Conservation (phyloP, 2,329 filamentous ascomycete genomes). For the Fusarium robinianum region DNA sequence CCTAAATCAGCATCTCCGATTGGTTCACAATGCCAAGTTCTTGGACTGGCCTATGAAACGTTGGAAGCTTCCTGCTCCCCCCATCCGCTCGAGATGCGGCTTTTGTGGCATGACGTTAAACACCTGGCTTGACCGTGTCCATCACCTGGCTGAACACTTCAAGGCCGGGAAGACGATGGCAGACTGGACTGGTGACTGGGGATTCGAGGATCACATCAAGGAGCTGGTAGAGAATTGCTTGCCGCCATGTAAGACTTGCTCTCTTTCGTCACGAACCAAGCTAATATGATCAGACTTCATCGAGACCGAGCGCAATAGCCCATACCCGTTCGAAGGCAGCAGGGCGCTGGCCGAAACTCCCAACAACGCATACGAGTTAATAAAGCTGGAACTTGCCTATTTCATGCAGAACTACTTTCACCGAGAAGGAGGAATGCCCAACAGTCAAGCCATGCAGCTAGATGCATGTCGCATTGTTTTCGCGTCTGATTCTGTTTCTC, state of each 20-base stretch:
- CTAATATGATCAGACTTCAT: constrained; percentile 27
- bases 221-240: constrained; percentile 49
- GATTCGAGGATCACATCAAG: constrained; percentile 45
- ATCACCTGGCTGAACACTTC: constrained; percentile 49
- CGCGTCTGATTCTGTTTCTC: constrained; percentile 15
- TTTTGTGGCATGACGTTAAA: constrained; percentile 45
- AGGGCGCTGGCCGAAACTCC: constrained; percentile 26
- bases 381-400: constrained; percentile 29
- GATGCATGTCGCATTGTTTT: constrained; percentile 28
- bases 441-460: constrained; percentile 25
- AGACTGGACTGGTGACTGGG: constrained; percentile 50
- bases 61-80: constrained; percentile 45
- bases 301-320: constrained; percentile 29
- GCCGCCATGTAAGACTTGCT: constrained; percentile 41
- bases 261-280: fast-evolving
- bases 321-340: constrained; percentile 27
- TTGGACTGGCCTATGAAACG: constrained; percentile 32
- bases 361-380: constrained; percentile 26
- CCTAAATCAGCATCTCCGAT: constrained; percentile 47
- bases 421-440: constrained; percentile 20
- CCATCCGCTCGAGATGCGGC: constrained; percentile 46
- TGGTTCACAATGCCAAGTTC: constrained; percentile 49
- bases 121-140: constrained; percentile 42
- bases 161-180: constrained; percentile 48
- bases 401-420: constrained; percentile 35